Evolutionary conservation across 805 yeast species (phyloP), one percentile per base, ranked within the genome.

Genomic region (Candida coleopterorum): DNA sequence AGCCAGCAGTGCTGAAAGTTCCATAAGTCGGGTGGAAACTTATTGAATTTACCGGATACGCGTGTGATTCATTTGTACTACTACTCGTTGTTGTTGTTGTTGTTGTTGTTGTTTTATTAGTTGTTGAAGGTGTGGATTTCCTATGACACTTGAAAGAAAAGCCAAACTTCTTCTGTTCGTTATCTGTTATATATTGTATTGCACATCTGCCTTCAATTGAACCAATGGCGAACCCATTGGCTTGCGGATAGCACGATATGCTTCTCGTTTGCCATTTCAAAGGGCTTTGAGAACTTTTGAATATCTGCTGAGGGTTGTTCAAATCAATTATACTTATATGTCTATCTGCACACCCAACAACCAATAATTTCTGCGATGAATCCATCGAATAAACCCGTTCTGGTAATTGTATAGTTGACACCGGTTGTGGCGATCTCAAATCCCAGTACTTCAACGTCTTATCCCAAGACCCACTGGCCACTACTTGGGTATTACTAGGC

Each of bases 111-210:
- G 53, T 39, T 0, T 75, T 62, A 6, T 6, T 20, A 20, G 6
- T 20, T 6, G 29, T 11, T 26, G 28, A 12, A 29, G 79, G 72
- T 14, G 40, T 44, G 24, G 70, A 65, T 52, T 82, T 87, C 49
- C 98, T 77, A 57, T 93, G 98, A 61, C 98, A 93, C 57, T 86
- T 85, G 74, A 93, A 93, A 4, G 96, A 81, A 58, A 90, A 93
- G 3, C 93, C 93, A 24, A 58, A 57, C 47, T 77, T 74, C 38
- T 72, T 70, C 52, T 83, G 94, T 49, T 83, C 87, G 35, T 70
- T 71, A 17, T 86, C 96, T 50, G 85, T 94, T 37, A 90, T 78
- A 56, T 89, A 93, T 56, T 87, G 95, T 49, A 93, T 80, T 10
- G 95, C 95, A 63, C 97, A 87, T 47, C 98, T 74, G 23, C 97